Percentiles rank a stretch among this genome's conserved stretches.
Conservation (phyloP, 2,329 filamentous ascomycete species). For the Pyrenophora graminea region DNA sequence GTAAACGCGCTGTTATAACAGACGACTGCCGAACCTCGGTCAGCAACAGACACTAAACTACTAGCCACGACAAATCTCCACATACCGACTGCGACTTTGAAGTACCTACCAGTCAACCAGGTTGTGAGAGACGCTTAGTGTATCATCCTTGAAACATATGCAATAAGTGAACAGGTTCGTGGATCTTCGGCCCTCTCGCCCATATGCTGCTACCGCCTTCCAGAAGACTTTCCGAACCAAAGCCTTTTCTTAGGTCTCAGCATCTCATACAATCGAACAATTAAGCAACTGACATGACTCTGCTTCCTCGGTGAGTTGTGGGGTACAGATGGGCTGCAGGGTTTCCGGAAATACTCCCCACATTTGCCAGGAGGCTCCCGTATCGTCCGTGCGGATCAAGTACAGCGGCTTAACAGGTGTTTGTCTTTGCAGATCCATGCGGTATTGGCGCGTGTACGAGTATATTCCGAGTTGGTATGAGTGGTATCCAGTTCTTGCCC, state of each 20-base stretch:
- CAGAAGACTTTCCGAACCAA: conserved; percentile 31
- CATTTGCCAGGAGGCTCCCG: not conserved
- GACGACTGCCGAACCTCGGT: conserved; percentile 8
- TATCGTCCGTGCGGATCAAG: not conserved
- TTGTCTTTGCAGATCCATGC: not conserved
- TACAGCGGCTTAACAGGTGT: not conserved
- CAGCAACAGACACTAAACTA: conserved; percentile 7
- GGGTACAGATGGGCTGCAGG: conserved; percentile 20
- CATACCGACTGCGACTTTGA: conserved; percentile 6
- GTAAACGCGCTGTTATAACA: conserved; percentile 19
- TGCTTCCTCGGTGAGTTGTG: conserved; percentile 19
- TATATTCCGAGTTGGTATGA: too few relatives aligned
- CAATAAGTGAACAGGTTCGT: conserved; percentile 30
- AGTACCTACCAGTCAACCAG: not conserved
- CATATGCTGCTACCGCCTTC: conserved; percentile 26
- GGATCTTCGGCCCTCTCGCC: conserved; percentile 34
- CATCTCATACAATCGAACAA: conserved; percentile 18
- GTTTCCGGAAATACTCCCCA: conserved; percentile 19
- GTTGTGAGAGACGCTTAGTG: not conserved
- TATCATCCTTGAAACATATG: conserved; percentile 19
- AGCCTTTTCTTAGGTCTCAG: conserved; percentile 17
- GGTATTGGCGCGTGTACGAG: too few relatives aligned
- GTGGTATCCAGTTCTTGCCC: too few relatives aligned
- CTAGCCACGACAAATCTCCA: conserved; percentile 24
- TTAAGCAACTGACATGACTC: conserved; percentile 24